These are phyloP conservation scores for Choiromyces venosus DNA, from an alignment of 495 filamentous ascomycete genomes.

Conservation along the genomic window DNA sequence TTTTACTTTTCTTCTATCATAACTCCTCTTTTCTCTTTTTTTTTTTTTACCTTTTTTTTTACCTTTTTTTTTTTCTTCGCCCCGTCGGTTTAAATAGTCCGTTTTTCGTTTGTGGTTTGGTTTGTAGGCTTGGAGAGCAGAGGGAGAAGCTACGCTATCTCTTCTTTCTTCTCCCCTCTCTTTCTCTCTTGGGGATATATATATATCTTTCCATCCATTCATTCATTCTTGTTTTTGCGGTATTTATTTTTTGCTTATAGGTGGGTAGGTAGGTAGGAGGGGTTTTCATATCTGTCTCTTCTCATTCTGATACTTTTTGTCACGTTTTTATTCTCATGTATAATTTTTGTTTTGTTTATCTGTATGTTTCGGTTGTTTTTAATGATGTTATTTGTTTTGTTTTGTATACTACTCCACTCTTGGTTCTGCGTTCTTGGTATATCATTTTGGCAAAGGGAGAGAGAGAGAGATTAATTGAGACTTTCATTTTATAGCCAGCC, in stretches of 20 bases:
- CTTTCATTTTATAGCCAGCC: neutral
- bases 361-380: neutral
- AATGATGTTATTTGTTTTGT: neutral
- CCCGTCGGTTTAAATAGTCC: slow-evolving; percentile 37
- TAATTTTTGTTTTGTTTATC: neutral
- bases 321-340: neutral
- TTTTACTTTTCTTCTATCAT: too few relatives aligned
- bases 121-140: slow-evolving; percentile 43
- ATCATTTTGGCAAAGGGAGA: too few relatives aligned
- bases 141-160: slow-evolving; percentile 37
- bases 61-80: slow-evolving; percentile 14
- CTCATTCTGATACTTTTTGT: too few relatives aligned
- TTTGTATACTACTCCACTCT: neutral
- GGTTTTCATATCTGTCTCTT: neutral
- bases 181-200: slow-evolving; percentile 37
- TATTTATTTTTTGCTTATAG: too few relatives aligned
- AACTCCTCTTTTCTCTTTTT: slow-evolving; percentile 14
- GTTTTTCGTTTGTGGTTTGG: slow-evolving; percentile 41
- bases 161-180: slow-evolving; percentile 24
- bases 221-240: too few relatives aligned
- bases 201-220: neutral
- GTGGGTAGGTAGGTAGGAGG: too few relatives aligned
- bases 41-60: slow-evolving; percentile 16
- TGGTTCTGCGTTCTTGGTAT: neutral
- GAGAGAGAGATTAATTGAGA: neutral